phyloP scores from a whole-genome alignment of 2,329 filamentous ascomycete species.

The Penicillium corylophilum region DNA sequence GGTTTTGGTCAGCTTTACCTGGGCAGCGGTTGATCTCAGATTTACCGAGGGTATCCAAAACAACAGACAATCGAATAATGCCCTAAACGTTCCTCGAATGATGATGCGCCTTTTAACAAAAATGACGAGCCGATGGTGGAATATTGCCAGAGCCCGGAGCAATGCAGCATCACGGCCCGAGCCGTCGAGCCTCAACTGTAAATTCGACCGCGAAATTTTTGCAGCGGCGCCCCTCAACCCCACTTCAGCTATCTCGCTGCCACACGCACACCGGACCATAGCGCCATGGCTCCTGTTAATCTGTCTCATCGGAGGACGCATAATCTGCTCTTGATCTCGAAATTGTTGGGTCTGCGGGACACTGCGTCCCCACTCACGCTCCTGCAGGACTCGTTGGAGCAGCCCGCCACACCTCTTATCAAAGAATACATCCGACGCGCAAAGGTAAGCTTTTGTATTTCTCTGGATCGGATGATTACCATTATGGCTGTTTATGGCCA shows the following conservation, averaged over 20 bases:
- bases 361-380: slow-evolving; percentile 83
- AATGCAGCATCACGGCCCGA: slow-evolving; percentile 24
- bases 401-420: slow-evolving; percentile 69
- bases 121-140: background rate
- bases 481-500: no score
- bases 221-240: slow-evolving; percentile 16
- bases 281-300: slow-evolving; percentile 36
- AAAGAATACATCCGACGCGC: slow-evolving; percentile 73
- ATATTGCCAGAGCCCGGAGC: background rate
- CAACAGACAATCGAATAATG: background rate
- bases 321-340: slow-evolving; percentile 78
- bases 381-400: slow-evolving; percentile 80
- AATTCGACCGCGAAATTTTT: slow-evolving; percentile 30
- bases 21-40: background rate
- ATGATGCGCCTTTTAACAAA: background rate
- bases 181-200: slow-evolving; percentile 36
- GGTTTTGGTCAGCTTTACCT: background rate
- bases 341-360: slow-evolving; percentile 74
- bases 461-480: background rate
- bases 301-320: slow-evolving; percentile 72
- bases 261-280: background rate
- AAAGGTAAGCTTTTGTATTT: slow-evolving; percentile 53
- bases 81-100: background rate
- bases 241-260: slow-evolving; percentile 17
- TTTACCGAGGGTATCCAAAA: background rate